phyloP scores from a whole-genome alignment of 2,329 filamentous ascomycete genomes.

The Sphaerulina populicola region DNA sequence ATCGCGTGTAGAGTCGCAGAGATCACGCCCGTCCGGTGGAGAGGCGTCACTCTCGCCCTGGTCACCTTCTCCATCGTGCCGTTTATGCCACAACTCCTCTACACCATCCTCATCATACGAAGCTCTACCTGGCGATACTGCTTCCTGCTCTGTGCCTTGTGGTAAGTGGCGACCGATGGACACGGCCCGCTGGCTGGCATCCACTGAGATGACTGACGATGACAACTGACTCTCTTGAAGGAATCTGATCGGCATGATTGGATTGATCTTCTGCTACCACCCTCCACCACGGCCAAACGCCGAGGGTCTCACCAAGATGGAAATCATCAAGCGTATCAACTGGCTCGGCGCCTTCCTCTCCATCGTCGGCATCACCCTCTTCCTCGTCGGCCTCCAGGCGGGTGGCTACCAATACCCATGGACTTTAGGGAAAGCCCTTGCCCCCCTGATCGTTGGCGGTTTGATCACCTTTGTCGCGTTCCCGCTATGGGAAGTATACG shows the following conservation, averaged over 20 bases:
- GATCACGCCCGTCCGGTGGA: conserved; percentile 21
- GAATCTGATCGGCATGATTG: conserved; percentile 44
- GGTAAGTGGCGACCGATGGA: conserved; percentile 17
- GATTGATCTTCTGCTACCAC: conserved; percentile 47
- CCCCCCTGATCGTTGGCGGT: conserved; percentile 25
- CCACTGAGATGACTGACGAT: too few species aligned
- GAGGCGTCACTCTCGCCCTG: conserved; percentile 21
- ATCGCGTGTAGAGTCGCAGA: conserved; percentile 16
- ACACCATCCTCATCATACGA: conserved; percentile 48
- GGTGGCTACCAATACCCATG: conserved; percentile 21
- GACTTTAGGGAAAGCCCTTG: conserved; percentile 24
- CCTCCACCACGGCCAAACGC: conserved; percentile 42
- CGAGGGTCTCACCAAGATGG: conserved; percentile 33
- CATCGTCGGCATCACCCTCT: conserved; percentile 43
- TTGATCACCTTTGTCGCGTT: conserved; percentile 25
- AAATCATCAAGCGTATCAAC: conserved; percentile 42
- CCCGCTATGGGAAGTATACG: conserved; percentile 24
- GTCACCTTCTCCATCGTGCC: conserved; percentile 55
- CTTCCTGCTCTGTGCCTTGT: conserved; percentile 46
- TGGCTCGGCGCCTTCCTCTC: conserved; percentile 45
- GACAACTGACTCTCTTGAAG: too few species aligned
- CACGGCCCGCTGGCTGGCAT: too few species aligned
- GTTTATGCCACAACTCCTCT: conserved; percentile 54
- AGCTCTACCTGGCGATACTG: conserved; percentile 47
- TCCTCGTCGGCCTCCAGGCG: conserved; percentile 39